Conservation (phyloP, 2,329 filamentous ascomycete species). For the Harringtonia aguacate region DNA sequence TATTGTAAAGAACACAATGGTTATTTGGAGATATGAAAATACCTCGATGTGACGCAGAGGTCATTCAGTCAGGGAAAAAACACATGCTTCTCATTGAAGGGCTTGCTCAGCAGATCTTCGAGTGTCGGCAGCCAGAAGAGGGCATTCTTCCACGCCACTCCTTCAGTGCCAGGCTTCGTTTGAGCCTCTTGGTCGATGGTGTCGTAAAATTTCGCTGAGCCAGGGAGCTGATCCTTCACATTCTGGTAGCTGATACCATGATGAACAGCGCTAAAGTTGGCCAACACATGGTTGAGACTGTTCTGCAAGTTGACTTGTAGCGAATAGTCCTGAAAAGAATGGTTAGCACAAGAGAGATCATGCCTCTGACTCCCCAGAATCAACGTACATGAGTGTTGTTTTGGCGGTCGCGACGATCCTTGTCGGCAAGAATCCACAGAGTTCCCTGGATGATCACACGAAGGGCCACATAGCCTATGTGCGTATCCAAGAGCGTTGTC, state of each 20-base stretch:
- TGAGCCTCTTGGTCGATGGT: background rate
- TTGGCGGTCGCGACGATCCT: conserved; percentile 10
- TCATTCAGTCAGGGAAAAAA: too few relatives aligned
- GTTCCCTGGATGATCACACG: conserved; percentile 10
- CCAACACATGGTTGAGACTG: conserved; percentile 6
- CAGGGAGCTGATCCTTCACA: background rate
- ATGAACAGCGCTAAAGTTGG: conserved; percentile 1
- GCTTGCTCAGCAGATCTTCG: background rate
- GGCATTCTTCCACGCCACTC: background rate
- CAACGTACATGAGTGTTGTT: conserved; percentile 6
- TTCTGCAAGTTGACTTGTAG: conserved; percentile 7
- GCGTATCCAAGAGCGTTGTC: background rate
- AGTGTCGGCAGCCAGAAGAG: conserved; percentile 7
- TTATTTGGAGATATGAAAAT: too few relatives aligned
- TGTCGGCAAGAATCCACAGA: conserved; percentile 9
- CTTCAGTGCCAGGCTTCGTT: background rate
- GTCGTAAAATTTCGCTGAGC: background rate
- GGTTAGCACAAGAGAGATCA: background rate
- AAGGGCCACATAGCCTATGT: conserved; percentile 10
- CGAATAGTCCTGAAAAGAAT: background rate
- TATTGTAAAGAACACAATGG: too few relatives aligned
- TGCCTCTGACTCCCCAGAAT: background rate
- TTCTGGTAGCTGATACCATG: background rate
- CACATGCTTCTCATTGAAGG: background rate
- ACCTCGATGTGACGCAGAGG: too few relatives aligned